These are phyloP conservation scores for Leccinum ochraceum DNA, from an alignment of 768 basidiomycete genomes.

Conservation along the genomic window DNA sequence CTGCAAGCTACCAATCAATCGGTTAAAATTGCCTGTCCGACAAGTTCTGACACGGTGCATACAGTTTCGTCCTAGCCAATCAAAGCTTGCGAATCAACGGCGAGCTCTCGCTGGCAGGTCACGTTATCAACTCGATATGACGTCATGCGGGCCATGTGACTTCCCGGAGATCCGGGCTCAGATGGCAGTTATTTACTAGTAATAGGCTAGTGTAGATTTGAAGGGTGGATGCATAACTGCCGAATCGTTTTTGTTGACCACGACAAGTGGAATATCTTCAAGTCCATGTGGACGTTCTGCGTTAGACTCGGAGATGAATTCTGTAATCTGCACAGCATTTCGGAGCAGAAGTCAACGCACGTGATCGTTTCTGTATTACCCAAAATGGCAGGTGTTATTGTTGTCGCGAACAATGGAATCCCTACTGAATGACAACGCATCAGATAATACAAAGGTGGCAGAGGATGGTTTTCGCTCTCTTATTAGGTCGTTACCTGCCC, in stretches of 20 bases:
- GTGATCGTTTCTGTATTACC: conserved; percentile 5
- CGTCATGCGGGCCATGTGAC: background rate
- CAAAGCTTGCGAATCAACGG: background rate
- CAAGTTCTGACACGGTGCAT: too few relatives aligned
- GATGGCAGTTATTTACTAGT: too few relatives aligned
- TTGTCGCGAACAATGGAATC: conserved; percentile 30
- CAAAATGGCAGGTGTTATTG: conserved; percentile 31
- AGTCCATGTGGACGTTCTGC: background rate
- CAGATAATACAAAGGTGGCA: conserved; percentile 27
- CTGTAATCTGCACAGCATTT: background rate
- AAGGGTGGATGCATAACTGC: too few relatives aligned
- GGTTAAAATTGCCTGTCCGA: too few relatives aligned
- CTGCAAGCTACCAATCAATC: background rate
- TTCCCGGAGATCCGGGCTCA: too few relatives aligned
- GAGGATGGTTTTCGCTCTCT: conserved; percentile 15
- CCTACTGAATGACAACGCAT: background rate
- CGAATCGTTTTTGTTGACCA: background rate
- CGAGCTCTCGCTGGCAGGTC: background rate
- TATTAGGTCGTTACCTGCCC: conserved; percentile 11
- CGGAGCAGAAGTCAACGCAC: conserved; percentile 3
- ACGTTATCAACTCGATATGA: background rate
- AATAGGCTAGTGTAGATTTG: too few relatives aligned
- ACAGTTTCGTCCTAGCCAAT: background rate
- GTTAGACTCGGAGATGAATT: background rate
- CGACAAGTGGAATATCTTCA: background rate